Conservation (phyloP, 192 early-diverging fungal species). For the Diversispora eburnea region DNA sequence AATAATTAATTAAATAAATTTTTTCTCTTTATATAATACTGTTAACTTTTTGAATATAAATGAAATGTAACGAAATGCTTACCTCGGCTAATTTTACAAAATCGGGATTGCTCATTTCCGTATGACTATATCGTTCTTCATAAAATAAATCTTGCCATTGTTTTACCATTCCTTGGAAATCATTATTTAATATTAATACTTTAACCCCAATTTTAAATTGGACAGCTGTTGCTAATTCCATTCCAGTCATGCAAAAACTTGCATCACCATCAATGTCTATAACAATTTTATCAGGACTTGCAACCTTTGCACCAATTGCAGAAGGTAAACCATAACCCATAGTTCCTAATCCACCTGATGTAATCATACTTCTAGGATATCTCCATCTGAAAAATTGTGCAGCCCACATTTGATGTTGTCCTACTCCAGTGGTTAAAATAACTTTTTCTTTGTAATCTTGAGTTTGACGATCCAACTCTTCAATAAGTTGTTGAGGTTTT, state of each 20-base stretch:
- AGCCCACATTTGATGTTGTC: conserved; percentile 99
- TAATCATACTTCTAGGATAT: conserved; percentile 82
- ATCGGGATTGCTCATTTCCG: conserved; percentile 94
- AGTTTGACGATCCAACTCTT: conserved; percentile 85
- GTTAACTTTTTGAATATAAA: not conserved
- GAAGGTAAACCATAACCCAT: conserved; percentile 98
- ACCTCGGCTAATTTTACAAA: conserved; percentile 95
- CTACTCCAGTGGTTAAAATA: conserved; percentile 94
- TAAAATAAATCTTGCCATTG: conserved; percentile 97
- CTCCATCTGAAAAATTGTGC: conserved; percentile 94
- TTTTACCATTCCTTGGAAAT: conserved; percentile 99
- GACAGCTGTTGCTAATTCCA: conserved; percentile 97
- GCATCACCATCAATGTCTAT: conserved; percentile 99
- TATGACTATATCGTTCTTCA: conserved; percentile 92
- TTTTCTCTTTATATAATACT: no score
- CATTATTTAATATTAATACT: conserved; percentile 95
- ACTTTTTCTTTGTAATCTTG: conserved; percentile 84
- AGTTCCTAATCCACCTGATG: conserved; percentile 96
- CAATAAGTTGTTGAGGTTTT: conserved; percentile 93
- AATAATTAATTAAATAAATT: not conserved
- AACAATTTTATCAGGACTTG: conserved; percentile 87
- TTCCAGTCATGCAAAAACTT: conserved; percentile 97
- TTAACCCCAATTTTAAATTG: conserved; percentile 98
- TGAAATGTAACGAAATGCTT: conserved; percentile 24
- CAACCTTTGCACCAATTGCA: conserved; percentile 97